Evolutionary conservation across 2,329 filamentous ascomycete species (phyloP), one percentile per base, ranked within the genome.

Genomic region (Colletotrichum agaves): DNA sequence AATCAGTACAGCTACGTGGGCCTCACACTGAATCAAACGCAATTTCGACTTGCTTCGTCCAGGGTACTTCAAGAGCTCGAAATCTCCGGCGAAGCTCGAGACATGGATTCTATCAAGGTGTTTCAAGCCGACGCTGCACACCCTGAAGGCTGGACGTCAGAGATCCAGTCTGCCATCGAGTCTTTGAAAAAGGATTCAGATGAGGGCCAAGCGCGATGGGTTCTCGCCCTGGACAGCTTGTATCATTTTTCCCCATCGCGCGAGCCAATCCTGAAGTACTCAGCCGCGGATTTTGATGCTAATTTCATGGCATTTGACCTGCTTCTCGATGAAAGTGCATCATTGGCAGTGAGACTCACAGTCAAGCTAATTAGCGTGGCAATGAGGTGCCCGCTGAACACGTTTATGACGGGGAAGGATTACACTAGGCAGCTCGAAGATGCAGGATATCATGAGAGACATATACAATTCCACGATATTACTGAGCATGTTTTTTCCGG

Each of bases 161-260:
- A 56, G 0, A 70, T 78, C 1, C 53, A 59, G 2, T 52, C 70
- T 1, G 73, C 77, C 2, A 71, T 80, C 8, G 63, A 73, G 10
- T 71, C 72, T 2, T 31, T 80, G 15, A 31, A 15, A 35, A 23
- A 12, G 4, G 69, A 10, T 5, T 7, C 70, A 0, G 71, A 75
- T 37, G 70, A 3, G 4, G 19, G 37, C 4, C 61, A 61, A 0
- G 75, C 85, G 56, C 71, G 73, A n/a, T 88, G 85, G 85, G 76
- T 88, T 0, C 77, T 88, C 1, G 86, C 82, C 0, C 78, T 88
- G 1, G 87, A 88, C 72, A 85, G 85, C 2, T 73, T 87, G 5
- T 88, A 89, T 61, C 85, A 88, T 72, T 88, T 88, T 71, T 78
- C 77, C 0, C 87, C 86, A 0, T 87, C 85, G 0, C 77, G 86